Evolutionary conservation across 2,329 filamentous ascomycete genomes (phyloP).

Genomic region (Talaromyces sp.): DNA sequence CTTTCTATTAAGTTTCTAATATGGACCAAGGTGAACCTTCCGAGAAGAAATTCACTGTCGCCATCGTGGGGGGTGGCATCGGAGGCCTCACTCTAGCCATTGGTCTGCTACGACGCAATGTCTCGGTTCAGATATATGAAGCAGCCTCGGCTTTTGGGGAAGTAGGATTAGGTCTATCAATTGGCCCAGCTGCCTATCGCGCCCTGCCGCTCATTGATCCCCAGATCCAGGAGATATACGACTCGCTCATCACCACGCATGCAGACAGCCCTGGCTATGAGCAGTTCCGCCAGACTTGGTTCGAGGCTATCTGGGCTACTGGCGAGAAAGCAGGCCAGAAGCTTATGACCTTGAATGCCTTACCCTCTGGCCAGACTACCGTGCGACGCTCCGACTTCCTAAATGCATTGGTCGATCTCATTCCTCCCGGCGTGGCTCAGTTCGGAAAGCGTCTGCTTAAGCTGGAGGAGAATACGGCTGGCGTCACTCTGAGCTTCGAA

Average conservation of each 20-base stretch:
- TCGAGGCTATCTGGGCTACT: slow-evolving; percentile 27
- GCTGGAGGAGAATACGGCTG: slow-evolving; percentile 17
- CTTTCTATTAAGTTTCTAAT: not conserved
- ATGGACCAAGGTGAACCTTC: not conserved
- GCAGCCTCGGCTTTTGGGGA: slow-evolving; percentile 51
- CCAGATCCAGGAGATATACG: slow-evolving; percentile 26
- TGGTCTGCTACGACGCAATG: slow-evolving; percentile 43
- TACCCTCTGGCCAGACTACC: slow-evolving; percentile 29
- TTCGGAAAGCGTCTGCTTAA: slow-evolving; percentile 31
- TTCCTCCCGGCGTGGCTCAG: slow-evolving; percentile 27
- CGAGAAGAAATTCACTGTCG: slow-evolving; percentile 43
- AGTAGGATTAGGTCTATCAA: slow-evolving; percentile 54
- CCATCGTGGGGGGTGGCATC: slow-evolving; percentile 58
- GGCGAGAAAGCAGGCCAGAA: slow-evolving; percentile 21
- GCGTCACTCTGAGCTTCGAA: slow-evolving; percentile 24
- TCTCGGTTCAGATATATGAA: slow-evolving; percentile 53
- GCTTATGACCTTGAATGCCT: slow-evolving; percentile 27
- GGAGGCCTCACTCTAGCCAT: slow-evolving; percentile 52
- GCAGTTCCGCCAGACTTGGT: slow-evolving; percentile 28
- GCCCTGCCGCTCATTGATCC: slow-evolving; percentile 53
- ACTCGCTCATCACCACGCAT: slow-evolving; percentile 30
- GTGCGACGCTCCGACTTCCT: slow-evolving; percentile 31
- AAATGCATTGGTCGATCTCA: slow-evolving; percentile 27
- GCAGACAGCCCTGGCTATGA: slow-evolving; percentile 31
- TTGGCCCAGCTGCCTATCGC: slow-evolving; percentile 52